Conservation (phyloP, 1,284 basidiomycete species). For the Microbotryum intermedium region DNA sequence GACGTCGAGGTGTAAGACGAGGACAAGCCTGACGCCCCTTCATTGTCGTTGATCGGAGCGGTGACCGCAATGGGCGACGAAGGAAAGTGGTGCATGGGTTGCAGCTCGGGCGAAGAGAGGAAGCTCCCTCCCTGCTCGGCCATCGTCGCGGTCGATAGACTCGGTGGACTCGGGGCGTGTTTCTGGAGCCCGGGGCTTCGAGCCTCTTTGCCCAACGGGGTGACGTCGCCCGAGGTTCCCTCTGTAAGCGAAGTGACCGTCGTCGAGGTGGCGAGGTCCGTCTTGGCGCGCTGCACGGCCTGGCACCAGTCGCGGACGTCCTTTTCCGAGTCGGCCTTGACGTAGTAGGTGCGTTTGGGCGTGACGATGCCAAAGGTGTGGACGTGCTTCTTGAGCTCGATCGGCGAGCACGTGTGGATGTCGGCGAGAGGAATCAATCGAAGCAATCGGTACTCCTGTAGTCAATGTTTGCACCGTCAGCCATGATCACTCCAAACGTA, state of each 20-base stretch:
- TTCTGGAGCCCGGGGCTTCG: no score
- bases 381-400: constrained; percentile 79
- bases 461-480: constrained; percentile 36
- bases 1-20: not conserved
- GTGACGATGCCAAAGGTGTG: constrained; percentile 91
- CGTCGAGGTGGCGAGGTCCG: constrained; percentile 53
- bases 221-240: no score
- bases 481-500: not conserved
- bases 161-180: no score
- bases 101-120: no score
- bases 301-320: constrained; percentile 71
- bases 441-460: constrained; percentile 75
- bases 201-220: no score
- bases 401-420: constrained; percentile 81
- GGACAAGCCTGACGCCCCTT: not conserved
- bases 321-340: constrained; percentile 61
- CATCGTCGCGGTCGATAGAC: no score
- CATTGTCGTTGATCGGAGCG: no score
- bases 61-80: no score
- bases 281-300: constrained; percentile 68
- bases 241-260: constrained; percentile 43
- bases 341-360: constrained; percentile 82
- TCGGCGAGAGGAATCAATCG: constrained; percentile 80
- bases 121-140: no score
- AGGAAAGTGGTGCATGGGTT: no score